A percentile compares a stretch with the other conserved stretches of the same genome.
Evolutionary conservation across 2,329 filamentous ascomycete genomes (phyloP).

Genomic region (Phaeosphaeria sp.): DNA sequence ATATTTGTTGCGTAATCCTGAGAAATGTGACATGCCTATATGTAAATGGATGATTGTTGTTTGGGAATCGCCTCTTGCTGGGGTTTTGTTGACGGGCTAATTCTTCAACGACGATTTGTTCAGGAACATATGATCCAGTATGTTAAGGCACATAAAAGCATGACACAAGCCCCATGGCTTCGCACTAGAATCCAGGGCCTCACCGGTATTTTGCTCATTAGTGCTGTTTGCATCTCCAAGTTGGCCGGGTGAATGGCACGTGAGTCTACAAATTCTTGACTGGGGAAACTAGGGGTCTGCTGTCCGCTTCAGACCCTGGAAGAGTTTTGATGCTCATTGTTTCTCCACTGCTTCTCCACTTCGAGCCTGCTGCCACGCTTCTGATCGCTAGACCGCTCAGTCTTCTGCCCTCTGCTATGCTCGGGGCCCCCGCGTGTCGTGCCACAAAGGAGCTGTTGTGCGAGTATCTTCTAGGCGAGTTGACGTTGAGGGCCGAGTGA

Average conservation of each 20-base stretch:
- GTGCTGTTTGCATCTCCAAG: neutral
- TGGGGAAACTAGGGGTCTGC: neutral
- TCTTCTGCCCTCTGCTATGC: slow-evolving; percentile 1
- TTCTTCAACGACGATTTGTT: neutral
- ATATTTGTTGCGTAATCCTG: slow-evolving; percentile 25
- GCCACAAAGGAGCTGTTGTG: slow-evolving; percentile 5
- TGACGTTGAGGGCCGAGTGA: slow-evolving; percentile 9
- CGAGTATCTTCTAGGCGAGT: slow-evolving; percentile 7
- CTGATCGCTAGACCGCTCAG: slow-evolving; percentile 13
- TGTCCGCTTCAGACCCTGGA: slow-evolving; percentile 19
- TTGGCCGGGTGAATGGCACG: neutral
- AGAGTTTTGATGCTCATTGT: slow-evolving; percentile 16
- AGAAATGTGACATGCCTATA: neutral
- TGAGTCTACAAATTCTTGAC: neutral
- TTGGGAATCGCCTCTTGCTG: neutral
- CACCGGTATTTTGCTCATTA: neutral
- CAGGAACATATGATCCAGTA: too few species aligned
- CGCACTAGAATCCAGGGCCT: neutral
- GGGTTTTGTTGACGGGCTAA: neutral
- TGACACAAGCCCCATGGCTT: neutral
- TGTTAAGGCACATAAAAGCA: too few species aligned
- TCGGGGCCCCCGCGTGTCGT: slow-evolving; percentile 12
- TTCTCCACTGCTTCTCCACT: slow-evolving; percentile 22
- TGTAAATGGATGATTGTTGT: neutral
- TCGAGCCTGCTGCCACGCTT: slow-evolving; percentile 11